Conservation (phyloP, 306 rosid species). For the Medicago arabica region DNA sequence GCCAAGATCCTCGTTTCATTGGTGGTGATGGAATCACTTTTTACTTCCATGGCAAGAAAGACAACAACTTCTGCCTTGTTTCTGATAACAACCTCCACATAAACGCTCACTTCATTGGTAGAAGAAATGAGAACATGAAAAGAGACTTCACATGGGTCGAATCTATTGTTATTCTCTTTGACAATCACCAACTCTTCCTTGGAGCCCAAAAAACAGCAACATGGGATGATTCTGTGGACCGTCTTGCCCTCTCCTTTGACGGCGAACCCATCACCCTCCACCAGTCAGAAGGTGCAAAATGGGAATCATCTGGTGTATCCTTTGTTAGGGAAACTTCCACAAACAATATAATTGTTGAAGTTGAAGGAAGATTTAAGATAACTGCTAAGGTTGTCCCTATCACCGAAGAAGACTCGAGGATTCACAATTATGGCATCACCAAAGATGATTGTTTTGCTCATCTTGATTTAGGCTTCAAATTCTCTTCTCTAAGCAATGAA, state of each 20-base stretch:
- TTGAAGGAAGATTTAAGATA: constrained; percentile 53
- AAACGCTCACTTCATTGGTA: constrained; percentile 50
- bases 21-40: constrained; percentile 72
- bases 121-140: constrained; percentile 53
- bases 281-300: constrained; percentile 45
- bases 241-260: constrained; percentile 50
- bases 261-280: constrained; percentile 45
- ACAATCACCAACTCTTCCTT: constrained; percentile 52
- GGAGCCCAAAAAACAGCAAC: constrained; percentile 57
- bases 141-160: constrained; percentile 85
- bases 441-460: constrained; percentile 65
- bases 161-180: constrained; percentile 65
- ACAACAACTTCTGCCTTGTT: constrained; percentile 61
- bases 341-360: constrained; percentile 54
- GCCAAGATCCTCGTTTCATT: constrained; percentile 65
- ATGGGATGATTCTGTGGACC: constrained; percentile 61
- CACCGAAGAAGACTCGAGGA: constrained; percentile 59
- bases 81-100: constrained; percentile 73
- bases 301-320: constrained; percentile 43
- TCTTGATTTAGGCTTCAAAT: constrained; percentile 69
- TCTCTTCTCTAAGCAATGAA: constrained; percentile 50
- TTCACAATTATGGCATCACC: constrained; percentile 65
- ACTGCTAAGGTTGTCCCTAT: constrained; percentile 68
- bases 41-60: constrained; percentile 77
- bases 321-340: constrained; percentile 34